Evolutionary conservation across 192 early-diverging fungal genomes (phyloP).

Genomic region (Podila epicladia): DNA sequence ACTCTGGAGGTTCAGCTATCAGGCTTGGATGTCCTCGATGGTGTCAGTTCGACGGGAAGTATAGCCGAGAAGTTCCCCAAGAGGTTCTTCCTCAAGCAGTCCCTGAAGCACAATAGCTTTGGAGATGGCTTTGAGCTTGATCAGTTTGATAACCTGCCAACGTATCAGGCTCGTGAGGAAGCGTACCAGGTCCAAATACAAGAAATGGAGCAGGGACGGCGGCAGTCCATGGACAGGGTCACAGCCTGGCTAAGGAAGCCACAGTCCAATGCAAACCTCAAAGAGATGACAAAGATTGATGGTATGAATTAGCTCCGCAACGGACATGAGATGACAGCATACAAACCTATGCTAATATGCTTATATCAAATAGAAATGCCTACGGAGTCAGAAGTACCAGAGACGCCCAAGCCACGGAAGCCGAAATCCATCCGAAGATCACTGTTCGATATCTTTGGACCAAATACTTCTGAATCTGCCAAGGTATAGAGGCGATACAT

Average conservation of each 20-base stretch:
- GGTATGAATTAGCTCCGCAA: background rate
- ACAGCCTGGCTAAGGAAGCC: conserved; percentile 38
- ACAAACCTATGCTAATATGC: background rate
- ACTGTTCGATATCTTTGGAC: conserved; percentile 42
- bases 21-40: conserved; percentile 13
- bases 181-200: background rate
- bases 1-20: conserved; percentile 15
- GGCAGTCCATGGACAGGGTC: conserved; percentile 35
- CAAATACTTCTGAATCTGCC: background rate
- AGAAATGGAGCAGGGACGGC: conserved; percentile 6
- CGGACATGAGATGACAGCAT: too few species aligned
- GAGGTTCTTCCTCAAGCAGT: conserved; percentile 28
- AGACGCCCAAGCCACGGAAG: conserved; percentile 18
- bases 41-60: background rate
- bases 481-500: conserved; percentile 5
- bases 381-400: conserved; percentile 1
- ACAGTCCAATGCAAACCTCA: conserved; percentile 34
- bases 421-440: conserved; percentile 36
- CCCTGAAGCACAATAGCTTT: conserved; percentile 27
- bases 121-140: conserved; percentile 44
- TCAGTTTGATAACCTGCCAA: conserved; percentile 35
- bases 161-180: background rate
- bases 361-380: background rate
- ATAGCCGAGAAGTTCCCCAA: conserved; percentile 11
- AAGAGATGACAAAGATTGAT: conserved; percentile 18